Evolutionary conservation across 2,329 filamentous ascomycete species (phyloP), one percentile per base, ranked within the genome.

Genomic region (Colletotrichum ledebouriae): DNA sequence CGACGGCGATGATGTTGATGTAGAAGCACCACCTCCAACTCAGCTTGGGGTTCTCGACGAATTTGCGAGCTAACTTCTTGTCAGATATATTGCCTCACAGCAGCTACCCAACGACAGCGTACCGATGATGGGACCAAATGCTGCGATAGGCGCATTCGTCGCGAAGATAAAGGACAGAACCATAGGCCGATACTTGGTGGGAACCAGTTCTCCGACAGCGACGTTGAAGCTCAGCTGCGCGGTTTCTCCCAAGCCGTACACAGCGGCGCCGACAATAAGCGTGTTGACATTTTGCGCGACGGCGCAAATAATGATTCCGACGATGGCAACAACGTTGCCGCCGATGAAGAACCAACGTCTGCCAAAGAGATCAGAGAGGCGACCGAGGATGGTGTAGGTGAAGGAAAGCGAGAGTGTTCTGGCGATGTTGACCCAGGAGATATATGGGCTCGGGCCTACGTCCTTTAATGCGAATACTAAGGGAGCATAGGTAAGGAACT

Each of bases 11-110:
- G 62, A 81, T 80, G 67, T 80, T 80, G 70, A 82, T 76, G 71
- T 81, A 80, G 71, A 78, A 82, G 53, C 78, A 79, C 77, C 79
- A 81, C 65, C 79, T 73, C 79, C 79, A 81, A 58, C 76, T 78
- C 7, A 81, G 72, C 10, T 71, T 74, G 2, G 77, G 75, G 57
- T 76, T 74, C 52, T 75, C 72, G 59, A 80, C 74, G 20, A 82
- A 75, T 22, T 76, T 75, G 1, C 78, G 77, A 25, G 78, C 78
- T 76, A 70, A 29, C 17, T 33, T 1, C 39, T 5, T 15, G 42
- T 70, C 10, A 70, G 59, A 15, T 12, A 20, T 33, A 11, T 6
- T 1, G 20, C 12, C 2, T 29, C 9, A 29, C 29, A 29, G 3
- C 2, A 11, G 0, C 37, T 2, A 7, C 3, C 7, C n/a, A n/a